A percentile compares a stretch with the other conserved stretches of the same genome.
Evolutionary conservation across 768 basidiomycete genomes (phyloP).

Genomic region (Postia placenta): DNA sequence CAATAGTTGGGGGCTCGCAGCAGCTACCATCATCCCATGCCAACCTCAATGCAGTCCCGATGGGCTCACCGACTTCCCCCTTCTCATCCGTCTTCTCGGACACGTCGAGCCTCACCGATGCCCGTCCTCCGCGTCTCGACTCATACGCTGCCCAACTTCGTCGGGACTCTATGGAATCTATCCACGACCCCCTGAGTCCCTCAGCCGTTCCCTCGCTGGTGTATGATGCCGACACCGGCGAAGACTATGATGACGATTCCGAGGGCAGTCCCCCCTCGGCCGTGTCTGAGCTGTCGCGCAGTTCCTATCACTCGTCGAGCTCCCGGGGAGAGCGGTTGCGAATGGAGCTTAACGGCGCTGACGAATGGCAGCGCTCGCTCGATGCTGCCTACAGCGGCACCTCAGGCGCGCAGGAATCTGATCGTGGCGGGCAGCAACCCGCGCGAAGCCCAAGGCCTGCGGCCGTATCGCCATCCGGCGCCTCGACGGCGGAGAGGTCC

Average conservation of each 20-base stretch:
- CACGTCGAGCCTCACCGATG: constrained; percentile 9
- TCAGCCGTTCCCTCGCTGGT: constrained; percentile 21
- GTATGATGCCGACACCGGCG: constrained; percentile 19
- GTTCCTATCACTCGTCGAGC: constrained; percentile 11
- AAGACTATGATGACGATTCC: constrained; percentile 25
- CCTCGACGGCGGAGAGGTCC: constrained; percentile 5
- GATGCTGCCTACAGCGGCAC: constrained; percentile 2
- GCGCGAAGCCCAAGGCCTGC: constrained; percentile 10
- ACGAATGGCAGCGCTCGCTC: constrained; percentile 5
- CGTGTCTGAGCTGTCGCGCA: constrained; percentile 19
- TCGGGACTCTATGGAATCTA: constrained; percentile 16
- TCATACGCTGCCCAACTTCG: constrained; percentile 13
- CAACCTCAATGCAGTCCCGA: background rate
- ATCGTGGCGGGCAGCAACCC: background rate
- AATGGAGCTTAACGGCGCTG: background rate
- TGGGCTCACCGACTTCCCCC: background rate
- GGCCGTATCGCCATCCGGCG: constrained; percentile 5
- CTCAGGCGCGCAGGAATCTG: constrained; percentile 2
- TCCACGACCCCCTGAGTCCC: constrained; percentile 23
- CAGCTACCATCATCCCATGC: constrained; percentile 1
- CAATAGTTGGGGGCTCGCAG: constrained; percentile 2
- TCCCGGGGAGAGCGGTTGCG: constrained; percentile 7
- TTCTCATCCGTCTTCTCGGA: constrained; percentile 2
- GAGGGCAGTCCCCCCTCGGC: constrained; percentile 24
- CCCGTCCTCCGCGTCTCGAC: constrained; percentile 14